Base-by-base conservation (phyloP, 2,329 filamentous ascomycete genomes). In the Zarea fungicola region DNA sequence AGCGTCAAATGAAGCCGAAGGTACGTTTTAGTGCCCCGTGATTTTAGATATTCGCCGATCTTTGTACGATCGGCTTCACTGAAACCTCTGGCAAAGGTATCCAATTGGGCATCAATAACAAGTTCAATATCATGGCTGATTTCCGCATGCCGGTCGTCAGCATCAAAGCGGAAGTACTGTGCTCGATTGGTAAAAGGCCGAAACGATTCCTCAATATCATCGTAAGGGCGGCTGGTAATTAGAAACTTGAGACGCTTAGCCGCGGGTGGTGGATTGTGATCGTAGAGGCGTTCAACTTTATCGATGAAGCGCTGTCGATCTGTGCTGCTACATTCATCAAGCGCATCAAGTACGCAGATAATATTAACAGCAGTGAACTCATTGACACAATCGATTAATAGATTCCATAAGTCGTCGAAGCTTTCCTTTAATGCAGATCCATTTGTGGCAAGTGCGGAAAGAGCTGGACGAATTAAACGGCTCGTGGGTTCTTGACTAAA, bases 101-200 rank as follows among this genome's bases (percentile, higher is more conserved):
- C 6, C 1, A 65, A 42, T 26, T 48, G 55, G 5, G 28, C 35
- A 35, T 60, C 49, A 18, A 68, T 66, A 4, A 65, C 59, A 0
- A 62, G 50, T 29, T 62, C 51, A 21, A 69, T 65, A 32, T 69
- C 65, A 3, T 47, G n/a, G 13, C 46, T 31, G 14, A 69, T 65
- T 5, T 59, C 46, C 2, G 50, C 51, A 2, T 52, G 43, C 44
- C 64, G 62, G 1, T 57, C 57, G 14, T 63, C 60, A 9, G 55
- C 60, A 26, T 62, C 57, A 3, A 65, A 52, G 4, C 53, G 54
- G 1, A 62, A 35, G 42, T 56, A 62, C 13, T 35, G n/a, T 9
- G 51, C 32, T 6, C 31, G 42, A 3, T 37, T 41, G n/a, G 42
- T 28, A 8, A 54, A 45, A 16, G 23, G 37, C 14, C 40, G 41